A percentile compares a stretch with the other conserved stretches of the same genome.
Conservation (phyloP, 345 rosid species). For the Moricandia arvensis region DNA sequence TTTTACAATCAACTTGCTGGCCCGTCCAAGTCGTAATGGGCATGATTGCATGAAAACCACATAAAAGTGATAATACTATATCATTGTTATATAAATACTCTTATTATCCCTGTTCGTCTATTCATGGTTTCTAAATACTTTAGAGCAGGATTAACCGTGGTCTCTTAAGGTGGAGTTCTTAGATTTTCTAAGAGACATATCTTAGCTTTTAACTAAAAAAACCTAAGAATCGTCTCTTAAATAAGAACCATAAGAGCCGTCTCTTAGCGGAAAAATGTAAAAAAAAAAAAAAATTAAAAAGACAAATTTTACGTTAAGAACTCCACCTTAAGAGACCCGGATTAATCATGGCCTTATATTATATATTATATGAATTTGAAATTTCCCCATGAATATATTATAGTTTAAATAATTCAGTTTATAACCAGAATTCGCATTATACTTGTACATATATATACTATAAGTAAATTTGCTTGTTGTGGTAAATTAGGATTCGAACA, state of each 20-base stretch:
- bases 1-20: conserved; percentile 26
- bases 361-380: too few relatives aligned
- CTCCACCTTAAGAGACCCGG: too few relatives aligned
- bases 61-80: not conserved
- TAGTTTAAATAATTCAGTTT: not conserved
- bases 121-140: not conserved
- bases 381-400: not conserved
- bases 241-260: too few relatives aligned
- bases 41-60: conserved; percentile 22
- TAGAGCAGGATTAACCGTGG: too few relatives aligned
- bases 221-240: too few relatives aligned
- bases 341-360: too few relatives aligned
- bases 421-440: not conserved
- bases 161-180: too few relatives aligned
- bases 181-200: too few relatives aligned
- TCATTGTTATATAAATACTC: not conserved
- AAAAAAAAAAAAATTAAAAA: too few relatives aligned
- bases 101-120: not conserved
- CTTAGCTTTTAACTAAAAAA: too few relatives aligned
- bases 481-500: not conserved
- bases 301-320: too few relatives aligned
- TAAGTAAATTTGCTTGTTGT: not conserved
- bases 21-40: conserved; percentile 20
- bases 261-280: too few relatives aligned
- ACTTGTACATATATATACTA: not conserved